These are phyloP conservation scores for Apiotrichum sp. DNA, from an alignment of 1,284 basidiomycete genomes.

Conservation along the genomic window DNA sequence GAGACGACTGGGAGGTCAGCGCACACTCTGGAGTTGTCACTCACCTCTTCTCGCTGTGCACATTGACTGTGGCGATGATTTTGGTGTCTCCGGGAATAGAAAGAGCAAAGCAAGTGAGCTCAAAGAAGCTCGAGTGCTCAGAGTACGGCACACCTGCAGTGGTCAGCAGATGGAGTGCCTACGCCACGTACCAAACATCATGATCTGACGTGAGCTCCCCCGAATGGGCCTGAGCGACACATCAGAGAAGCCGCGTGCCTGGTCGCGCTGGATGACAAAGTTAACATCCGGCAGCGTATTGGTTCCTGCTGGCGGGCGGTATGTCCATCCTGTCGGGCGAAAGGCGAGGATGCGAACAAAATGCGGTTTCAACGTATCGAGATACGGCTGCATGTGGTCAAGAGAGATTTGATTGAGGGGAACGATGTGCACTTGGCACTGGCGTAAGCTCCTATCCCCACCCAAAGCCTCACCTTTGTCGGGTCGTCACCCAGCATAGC, in stretches of 20 bases:
- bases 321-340: conserved; percentile 93
- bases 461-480: conserved; percentile 42
- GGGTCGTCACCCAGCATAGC: conserved; percentile 72
- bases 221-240: conserved; percentile 63
- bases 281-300: conserved; percentile 59
- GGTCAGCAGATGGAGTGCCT: not conserved
- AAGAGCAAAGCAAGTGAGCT: conserved; percentile 88
- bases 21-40: conserved; percentile 5
- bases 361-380: conserved; percentile 64
- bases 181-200: conserved; percentile 59
- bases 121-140: conserved; percentile 91
- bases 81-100: conserved; percentile 64
- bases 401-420: conserved; percentile 71
- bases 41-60: conserved; percentile 63
- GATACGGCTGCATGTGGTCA: conserved; percentile 71
- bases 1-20: conserved; percentile 50
- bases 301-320: conserved; percentile 61
- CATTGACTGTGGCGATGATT: conserved; percentile 95
- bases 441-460: not conserved
- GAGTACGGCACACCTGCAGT: conserved; percentile 75
- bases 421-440: conserved; percentile 77
- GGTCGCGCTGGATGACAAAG: conserved; percentile 61
- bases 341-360: conserved; percentile 76
- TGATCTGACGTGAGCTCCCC: conserved; percentile 62
- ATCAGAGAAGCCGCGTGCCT: conserved; percentile 61